These are phyloP conservation scores for Pseudozyma hubeiensis DNA, from an alignment of 1,284 basidiomycete species.

Conservation along the genomic window DNA sequence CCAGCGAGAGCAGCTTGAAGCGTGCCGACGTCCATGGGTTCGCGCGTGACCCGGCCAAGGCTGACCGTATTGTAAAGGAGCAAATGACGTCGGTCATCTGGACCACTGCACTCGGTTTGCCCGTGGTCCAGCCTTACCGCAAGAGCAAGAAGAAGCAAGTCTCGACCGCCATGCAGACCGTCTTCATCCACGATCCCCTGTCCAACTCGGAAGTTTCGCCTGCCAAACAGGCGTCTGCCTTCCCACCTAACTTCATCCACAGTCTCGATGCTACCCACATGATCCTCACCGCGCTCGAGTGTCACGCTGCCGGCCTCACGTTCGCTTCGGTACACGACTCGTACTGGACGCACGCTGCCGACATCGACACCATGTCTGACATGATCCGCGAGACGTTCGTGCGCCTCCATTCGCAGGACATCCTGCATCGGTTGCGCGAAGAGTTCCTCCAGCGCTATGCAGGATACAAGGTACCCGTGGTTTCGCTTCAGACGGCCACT, in stretches of 20 bases:
- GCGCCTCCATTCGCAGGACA: slow-evolving; percentile 86
- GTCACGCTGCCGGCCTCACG: slow-evolving; percentile 70
- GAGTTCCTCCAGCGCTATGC: slow-evolving; percentile 68
- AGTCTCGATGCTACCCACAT: slow-evolving; percentile 98
- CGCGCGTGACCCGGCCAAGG: slow-evolving; percentile 45
- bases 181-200: slow-evolving; percentile 93
- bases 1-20: slow-evolving; percentile 8
- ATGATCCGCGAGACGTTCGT: slow-evolving; percentile 95
- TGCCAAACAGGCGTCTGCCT: slow-evolving; percentile 90
- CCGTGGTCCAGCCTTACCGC: slow-evolving; percentile 96
- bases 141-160: slow-evolving; percentile 80
- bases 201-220: slow-evolving; percentile 83
- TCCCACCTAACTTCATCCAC: slow-evolving; percentile 99
- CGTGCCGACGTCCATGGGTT: slow-evolving; percentile 39
- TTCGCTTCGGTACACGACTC: slow-evolving; percentile 99
- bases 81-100: slow-evolving; percentile 97
- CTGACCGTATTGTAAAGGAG: slow-evolving; percentile 72
- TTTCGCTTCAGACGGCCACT: slow-evolving; percentile 22
- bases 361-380: slow-evolving; percentile 88
- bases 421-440: slow-evolving; percentile 74
- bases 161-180: slow-evolving; percentile 84
- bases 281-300: slow-evolving; percentile 95
- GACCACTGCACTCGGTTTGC: slow-evolving; percentile 93
- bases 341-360: slow-evolving; percentile 95
- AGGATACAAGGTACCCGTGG: slow-evolving; percentile 57